phyloP scores from a whole-genome alignment of 2,329 filamentous ascomycete genomes.

The Penicillium sp. region DNA sequence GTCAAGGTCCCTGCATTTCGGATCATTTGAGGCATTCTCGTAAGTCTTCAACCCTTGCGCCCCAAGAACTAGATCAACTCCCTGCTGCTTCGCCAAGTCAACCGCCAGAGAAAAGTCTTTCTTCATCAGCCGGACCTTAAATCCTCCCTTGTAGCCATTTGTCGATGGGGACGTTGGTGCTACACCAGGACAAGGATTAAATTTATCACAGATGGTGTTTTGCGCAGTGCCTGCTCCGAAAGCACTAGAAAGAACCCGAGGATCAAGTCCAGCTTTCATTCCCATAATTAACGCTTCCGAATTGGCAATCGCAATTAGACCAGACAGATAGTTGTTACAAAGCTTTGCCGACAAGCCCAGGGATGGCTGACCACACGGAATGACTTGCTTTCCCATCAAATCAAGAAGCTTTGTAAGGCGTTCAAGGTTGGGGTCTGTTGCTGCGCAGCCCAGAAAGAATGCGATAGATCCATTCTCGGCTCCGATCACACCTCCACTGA shows the following conservation, averaged over 20 bases:
- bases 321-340: constrained; percentile 61
- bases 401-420: constrained; percentile 46
- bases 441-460: constrained; percentile 51
- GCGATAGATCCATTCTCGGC: constrained; percentile 53
- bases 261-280: constrained; percentile 57
- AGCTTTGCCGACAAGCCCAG: constrained; percentile 60
- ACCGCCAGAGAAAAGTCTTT: constrained; percentile 59
- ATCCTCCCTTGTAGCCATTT: constrained; percentile 54
- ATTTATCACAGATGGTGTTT: constrained; percentile 52
- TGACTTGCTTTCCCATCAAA: constrained; percentile 55
- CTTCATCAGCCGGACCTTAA: constrained; percentile 59
- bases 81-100: constrained; percentile 54
- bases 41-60: constrained; percentile 53
- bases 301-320: constrained; percentile 58
- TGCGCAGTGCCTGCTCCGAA: constrained; percentile 55
- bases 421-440: constrained; percentile 45
- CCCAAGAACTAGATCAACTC: constrained; percentile 52
- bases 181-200: constrained; percentile 53
- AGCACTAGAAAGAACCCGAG: constrained; percentile 52
- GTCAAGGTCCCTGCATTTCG: constrained; percentile 54
- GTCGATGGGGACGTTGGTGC: constrained; percentile 49
- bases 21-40: constrained; percentile 51
- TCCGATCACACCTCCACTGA: constrained; percentile 55
- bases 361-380: constrained; percentile 56
- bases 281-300: constrained; percentile 61